These are phyloP conservation scores for Chlorella sorokiniana DNA, from an alignment of 139 green algal genomes.

Conservation along the genomic window DNA sequence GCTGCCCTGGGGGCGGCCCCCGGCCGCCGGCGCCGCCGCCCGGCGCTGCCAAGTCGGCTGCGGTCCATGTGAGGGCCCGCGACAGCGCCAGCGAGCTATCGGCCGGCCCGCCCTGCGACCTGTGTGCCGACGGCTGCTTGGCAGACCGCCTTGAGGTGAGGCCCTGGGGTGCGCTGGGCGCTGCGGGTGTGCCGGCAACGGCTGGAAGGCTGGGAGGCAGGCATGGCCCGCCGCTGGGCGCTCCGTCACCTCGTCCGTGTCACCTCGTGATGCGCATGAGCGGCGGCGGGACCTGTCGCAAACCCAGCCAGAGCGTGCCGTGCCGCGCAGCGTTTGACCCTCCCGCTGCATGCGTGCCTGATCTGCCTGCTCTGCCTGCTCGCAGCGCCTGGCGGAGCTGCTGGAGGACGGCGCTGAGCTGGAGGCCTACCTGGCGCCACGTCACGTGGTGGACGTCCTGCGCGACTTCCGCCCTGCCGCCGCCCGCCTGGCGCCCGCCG, in stretches of 20 bases:
- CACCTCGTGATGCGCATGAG: too few species aligned
- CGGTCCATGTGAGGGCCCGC: neutral
- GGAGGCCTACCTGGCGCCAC: constrained; percentile 63
- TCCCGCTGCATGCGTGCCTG: neutral
- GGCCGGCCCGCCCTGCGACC: neutral
- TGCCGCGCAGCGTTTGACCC: too few species aligned
- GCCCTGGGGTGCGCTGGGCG: too few species aligned
- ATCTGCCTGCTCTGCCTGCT: neutral
- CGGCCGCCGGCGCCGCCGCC: neutral
- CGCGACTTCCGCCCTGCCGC: constrained; percentile 52
- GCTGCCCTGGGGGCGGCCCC: constrained; percentile 14
- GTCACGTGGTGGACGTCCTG: constrained; percentile 81
- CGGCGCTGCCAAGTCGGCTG: neutral
- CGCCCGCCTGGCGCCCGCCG: constrained; percentile 20
- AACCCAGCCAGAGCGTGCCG: too few species aligned
- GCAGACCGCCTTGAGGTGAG: constrained; percentile 22
- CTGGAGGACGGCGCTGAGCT: neutral
- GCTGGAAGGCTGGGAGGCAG: neutral
- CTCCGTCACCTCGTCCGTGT: neutral
- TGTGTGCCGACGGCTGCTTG: constrained; percentile 19
- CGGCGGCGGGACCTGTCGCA: too few species aligned
- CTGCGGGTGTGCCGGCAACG: neutral
- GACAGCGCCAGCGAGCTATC: constrained; percentile 8
- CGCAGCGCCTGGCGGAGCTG: constrained; percentile 31
- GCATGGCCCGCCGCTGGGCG: neutral